Evolutionary conservation across 768 basidiomycete genomes (phyloP).

Genomic region (Coprinopsis marcescibilis): DNA sequence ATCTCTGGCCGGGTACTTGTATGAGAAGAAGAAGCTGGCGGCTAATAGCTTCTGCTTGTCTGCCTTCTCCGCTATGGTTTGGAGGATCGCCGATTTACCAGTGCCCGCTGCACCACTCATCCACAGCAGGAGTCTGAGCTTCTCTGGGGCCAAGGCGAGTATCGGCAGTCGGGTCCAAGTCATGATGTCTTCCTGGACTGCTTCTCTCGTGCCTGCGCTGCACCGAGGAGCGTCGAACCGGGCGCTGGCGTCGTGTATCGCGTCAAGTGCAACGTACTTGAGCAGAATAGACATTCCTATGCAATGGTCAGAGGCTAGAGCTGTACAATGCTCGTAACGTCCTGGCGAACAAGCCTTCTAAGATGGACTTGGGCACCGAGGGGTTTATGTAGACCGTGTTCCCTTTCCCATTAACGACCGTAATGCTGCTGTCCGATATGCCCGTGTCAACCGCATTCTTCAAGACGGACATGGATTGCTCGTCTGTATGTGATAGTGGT

Average conservation of each 20-base stretch:
- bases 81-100: constrained; percentile 8
- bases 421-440: too few species aligned
- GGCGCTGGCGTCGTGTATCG: background rate
- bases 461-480: too few species aligned
- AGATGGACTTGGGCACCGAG: too few species aligned
- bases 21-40: constrained; percentile 11
- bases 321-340: too few species aligned
- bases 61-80: constrained; percentile 2
- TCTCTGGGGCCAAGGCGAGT: background rate
- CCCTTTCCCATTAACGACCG: too few species aligned
- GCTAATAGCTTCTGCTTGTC: background rate
- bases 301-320: too few species aligned
- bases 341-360: too few species aligned
- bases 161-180: background rate
- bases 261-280: background rate
- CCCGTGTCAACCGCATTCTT: too few species aligned
- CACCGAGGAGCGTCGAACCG: background rate
- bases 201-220: background rate
- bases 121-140: background rate
- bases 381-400: too few species aligned
- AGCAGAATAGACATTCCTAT: background rate
- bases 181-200: background rate
- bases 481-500: too few species aligned
- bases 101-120: constrained; percentile 6
- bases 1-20: background rate